A percentile compares a stretch with the other conserved stretches of the same genome.
Evolutionary conservation across 257 asterid species (phyloP).

Genomic region (Ophiorrhiza pumila): DNA sequence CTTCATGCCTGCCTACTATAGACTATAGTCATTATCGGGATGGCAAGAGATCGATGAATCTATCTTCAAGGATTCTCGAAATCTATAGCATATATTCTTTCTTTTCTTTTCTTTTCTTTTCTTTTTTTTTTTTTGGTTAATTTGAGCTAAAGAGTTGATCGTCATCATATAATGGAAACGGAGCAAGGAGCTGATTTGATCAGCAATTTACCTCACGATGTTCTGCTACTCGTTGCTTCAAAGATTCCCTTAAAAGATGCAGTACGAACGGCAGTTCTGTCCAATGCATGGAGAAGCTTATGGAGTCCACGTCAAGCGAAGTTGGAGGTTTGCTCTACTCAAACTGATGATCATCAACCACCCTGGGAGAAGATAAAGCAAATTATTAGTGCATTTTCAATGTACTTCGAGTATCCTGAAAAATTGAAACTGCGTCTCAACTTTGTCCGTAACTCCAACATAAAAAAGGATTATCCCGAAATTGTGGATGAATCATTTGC

Average conservation of each 20-base stretch:
- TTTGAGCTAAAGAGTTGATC: neutral
- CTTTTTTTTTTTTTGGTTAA: too few relatives aligned
- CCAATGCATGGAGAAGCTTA: conserved; percentile 7
- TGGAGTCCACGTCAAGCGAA: neutral
- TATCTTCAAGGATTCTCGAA: too few relatives aligned
- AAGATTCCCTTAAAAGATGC: conserved; percentile 18
- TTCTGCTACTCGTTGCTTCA: conserved; percentile 2
- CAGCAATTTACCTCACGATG: conserved; percentile 13
- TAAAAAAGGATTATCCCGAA: neutral
- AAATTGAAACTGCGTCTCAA: conserved; percentile 4
- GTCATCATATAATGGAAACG: neutral
- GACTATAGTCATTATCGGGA: too few relatives aligned
- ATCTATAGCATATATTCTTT: too few relatives aligned
- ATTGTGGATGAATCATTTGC: neutral
- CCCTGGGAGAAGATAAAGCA: neutral
- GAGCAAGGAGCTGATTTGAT: conserved; percentile 10
- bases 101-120: too few relatives aligned
- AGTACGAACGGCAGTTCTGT: conserved; percentile 13
- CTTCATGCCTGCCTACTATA: too few relatives aligned
- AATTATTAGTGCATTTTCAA: neutral
- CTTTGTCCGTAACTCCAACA: neutral
- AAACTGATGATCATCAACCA: neutral
- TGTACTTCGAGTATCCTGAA: neutral
- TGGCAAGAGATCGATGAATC: too few relatives aligned
- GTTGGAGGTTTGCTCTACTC: neutral